Conservation (phyloP, 2,329 filamentous ascomycete genomes). For the Apiospora sp. region DNA sequence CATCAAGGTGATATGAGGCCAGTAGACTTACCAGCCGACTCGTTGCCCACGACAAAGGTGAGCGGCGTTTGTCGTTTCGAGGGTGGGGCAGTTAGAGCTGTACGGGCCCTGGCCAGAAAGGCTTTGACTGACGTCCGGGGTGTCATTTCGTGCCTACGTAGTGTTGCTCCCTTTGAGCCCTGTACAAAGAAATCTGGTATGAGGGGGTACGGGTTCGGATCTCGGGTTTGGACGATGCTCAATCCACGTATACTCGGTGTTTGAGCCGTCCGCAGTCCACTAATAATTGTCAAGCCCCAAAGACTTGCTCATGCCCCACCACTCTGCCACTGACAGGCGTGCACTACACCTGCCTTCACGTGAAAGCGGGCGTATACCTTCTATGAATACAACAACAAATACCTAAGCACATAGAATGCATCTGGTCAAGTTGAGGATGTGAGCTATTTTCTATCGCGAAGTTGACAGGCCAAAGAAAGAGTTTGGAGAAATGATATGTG, state of each 20-base stretch:
- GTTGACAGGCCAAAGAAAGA: background rate
- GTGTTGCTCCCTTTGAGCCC: background rate
- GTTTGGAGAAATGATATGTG: background rate
- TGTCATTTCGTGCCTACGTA: conserved; percentile 22
- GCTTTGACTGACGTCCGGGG: conserved; percentile 51
- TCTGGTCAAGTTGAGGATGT: background rate
- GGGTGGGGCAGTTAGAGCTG: conserved; percentile 53
- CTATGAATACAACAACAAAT: background rate
- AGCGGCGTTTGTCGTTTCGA: conserved; percentile 56
- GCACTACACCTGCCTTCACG: background rate
- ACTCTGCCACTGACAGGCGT: too few species aligned
- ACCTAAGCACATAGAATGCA: too few species aligned
- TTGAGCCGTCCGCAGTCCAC: background rate
- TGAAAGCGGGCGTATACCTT: background rate
- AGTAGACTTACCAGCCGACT: conserved; percentile 64
- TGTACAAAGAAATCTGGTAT: background rate
- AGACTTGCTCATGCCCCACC: background rate
- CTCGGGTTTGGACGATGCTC: background rate
- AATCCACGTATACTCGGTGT: background rate
- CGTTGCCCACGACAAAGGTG: conserved; percentile 72
- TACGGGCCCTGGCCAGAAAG: conserved; percentile 61
- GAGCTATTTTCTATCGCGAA: background rate
- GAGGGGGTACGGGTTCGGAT: background rate
- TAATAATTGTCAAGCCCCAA: background rate
- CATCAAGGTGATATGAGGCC: background rate